Percentiles rank a stretch among this genome's conserved stretches.
Evolutionary conservation across 352 stramenopile species (phyloP).

Genomic region (Pythium monospermum): DNA sequence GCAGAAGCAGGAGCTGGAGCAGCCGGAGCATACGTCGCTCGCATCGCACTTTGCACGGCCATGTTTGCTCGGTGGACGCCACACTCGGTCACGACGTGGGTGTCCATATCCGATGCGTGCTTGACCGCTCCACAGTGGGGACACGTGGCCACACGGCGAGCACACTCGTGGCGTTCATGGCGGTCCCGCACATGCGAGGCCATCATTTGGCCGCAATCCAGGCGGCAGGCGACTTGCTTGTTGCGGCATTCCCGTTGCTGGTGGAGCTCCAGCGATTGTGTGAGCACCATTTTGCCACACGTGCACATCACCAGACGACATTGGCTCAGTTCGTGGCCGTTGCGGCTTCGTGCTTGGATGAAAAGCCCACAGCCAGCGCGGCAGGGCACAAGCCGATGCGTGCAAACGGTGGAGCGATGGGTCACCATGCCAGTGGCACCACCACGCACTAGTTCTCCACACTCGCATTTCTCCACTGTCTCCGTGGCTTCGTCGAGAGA

Average conservation of each 20-base stretch:
- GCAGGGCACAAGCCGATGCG: slow-evolving; percentile 42
- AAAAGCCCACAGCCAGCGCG: slow-evolving; percentile 44
- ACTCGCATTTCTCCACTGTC: slow-evolving; percentile 31
- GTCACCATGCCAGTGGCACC: slow-evolving; percentile 18
- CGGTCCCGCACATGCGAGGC: slow-evolving; percentile 29
- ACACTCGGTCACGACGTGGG: slow-evolving; percentile 39
- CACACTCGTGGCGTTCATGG: slow-evolving; percentile 55
- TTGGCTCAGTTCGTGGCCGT: slow-evolving; percentile 63
- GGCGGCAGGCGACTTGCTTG: slow-evolving; percentile 34
- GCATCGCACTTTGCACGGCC: slow-evolving; percentile 22
- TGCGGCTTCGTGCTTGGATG: slow-evolving; percentile 44
- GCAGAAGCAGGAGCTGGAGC: too few relatives aligned
- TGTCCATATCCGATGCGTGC: slow-evolving; percentile 38
- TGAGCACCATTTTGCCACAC: slow-evolving; percentile 65
- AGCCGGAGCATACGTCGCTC: slow-evolving; percentile 19
- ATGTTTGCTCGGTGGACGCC: slow-evolving; percentile 25
- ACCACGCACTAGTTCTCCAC: slow-evolving; percentile 28
- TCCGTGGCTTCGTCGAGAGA: too few relatives aligned
- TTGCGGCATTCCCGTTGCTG: slow-evolving; percentile 45
- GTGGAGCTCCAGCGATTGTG: slow-evolving; percentile 43
- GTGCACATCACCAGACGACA: slow-evolving; percentile 58
- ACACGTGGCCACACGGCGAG: slow-evolving; percentile 32
- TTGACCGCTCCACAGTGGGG: slow-evolving; percentile 28
- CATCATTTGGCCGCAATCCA: slow-evolving; percentile 34
- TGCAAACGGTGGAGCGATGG: slow-evolving; percentile 31